Conservation (phyloP, 176 grass and related monocot genomes). For the Oryza punctata region DNA sequence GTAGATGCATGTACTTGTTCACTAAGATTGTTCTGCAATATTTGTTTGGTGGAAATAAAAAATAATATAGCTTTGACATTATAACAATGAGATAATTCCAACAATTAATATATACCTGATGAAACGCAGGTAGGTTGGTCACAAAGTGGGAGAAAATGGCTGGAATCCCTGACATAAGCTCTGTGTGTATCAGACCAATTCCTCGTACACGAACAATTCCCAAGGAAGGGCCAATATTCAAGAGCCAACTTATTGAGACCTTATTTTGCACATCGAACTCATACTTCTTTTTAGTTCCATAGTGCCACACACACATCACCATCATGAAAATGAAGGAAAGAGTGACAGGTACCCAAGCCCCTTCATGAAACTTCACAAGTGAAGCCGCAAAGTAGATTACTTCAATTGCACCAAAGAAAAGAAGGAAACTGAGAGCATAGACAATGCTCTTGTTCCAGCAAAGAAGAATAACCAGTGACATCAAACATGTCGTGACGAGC, state of each 20-base stretch:
- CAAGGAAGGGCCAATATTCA: constrained; percentile 77
- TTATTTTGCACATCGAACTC: constrained; percentile 93
- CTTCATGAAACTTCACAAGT: constrained; percentile 79
- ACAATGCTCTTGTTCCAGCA: constrained; percentile 88
- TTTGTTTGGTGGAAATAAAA: neutral
- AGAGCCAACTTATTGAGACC: constrained; percentile 84
- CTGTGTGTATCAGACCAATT: constrained; percentile 89
- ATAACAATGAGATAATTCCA: neutral
- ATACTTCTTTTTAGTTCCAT: constrained; percentile 77
- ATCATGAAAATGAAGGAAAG: constrained; percentile 78
- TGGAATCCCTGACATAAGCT: constrained; percentile 81
- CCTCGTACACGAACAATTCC: constrained; percentile 86
- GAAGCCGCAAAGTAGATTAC: constrained; percentile 77
- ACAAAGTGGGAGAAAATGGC: constrained; percentile 96
- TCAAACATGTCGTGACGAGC: constrained; percentile 93
- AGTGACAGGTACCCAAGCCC: constrained; percentile 89
- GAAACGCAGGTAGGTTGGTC: constrained; percentile 94
- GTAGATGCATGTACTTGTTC: neutral
- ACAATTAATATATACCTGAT: constrained; percentile 61
- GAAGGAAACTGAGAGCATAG: constrained; percentile 57
- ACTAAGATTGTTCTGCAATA: neutral
- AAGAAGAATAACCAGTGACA: constrained; percentile 82
- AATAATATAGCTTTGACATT: neutral
- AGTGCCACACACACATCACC: constrained; percentile 91
- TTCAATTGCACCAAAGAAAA: constrained; percentile 85